These are phyloP conservation scores for Penicillium arizonense DNA, from an alignment of 495 filamentous ascomycete species.

Conservation along the genomic window DNA sequence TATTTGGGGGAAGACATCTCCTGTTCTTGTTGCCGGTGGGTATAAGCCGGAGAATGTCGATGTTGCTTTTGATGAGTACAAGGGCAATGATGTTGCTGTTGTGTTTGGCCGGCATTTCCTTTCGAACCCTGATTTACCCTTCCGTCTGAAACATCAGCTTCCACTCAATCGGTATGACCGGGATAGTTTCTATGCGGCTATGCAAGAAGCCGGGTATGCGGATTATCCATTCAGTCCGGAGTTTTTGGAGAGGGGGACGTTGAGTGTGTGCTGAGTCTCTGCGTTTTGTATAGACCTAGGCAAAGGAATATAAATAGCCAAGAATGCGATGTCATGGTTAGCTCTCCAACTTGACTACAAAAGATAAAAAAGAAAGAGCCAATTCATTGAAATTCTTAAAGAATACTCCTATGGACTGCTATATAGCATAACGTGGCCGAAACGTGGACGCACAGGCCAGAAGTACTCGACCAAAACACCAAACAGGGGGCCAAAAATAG, in stretches of 20 bases:
- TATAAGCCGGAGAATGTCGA: slow-evolving; percentile 49
- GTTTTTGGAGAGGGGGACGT: slow-evolving; percentile 22
- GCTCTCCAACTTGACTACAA: no score
- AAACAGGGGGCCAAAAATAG: no score
- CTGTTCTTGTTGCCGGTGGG: slow-evolving; percentile 62
- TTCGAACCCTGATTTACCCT: slow-evolving; percentile 69
- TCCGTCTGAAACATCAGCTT: slow-evolving; percentile 56
- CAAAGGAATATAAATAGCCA: no score
- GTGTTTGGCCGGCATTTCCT: slow-evolving; percentile 68
- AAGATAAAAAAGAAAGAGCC: no score
- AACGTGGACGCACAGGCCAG: no score
- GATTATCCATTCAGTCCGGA: slow-evolving; percentile 52
- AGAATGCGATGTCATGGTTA: no score
- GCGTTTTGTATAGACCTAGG: no score
- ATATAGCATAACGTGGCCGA: no score
- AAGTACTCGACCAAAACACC: no score
- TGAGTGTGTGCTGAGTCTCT: no score
- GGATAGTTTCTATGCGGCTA: slow-evolving; percentile 53
- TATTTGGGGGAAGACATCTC: slow-evolving; percentile 44
- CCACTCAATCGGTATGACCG: slow-evolving; percentile 55
- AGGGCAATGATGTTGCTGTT: slow-evolving; percentile 49
- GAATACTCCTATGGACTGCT: no score
- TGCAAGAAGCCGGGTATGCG: slow-evolving; percentile 56
- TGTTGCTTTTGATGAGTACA: slow-evolving; percentile 53
- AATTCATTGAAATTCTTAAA: no score